Conservation (phyloP, 2,329 filamentous ascomycete genomes). For the Myotisia sp. region DNA sequence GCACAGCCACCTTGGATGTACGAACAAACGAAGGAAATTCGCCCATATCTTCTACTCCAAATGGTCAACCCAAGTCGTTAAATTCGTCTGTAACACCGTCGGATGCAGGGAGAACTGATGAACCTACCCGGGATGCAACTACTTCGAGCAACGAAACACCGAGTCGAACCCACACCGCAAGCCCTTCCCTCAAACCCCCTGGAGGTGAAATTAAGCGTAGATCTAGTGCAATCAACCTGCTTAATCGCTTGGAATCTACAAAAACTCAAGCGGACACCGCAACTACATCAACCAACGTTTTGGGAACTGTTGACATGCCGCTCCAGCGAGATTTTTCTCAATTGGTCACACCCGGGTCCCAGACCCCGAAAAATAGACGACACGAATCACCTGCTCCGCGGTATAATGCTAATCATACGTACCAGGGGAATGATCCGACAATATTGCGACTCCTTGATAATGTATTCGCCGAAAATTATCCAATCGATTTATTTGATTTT, state of each 20-base stretch:
- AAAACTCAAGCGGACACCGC: constrained; percentile 53
- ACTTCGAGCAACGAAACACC: constrained; percentile 15
- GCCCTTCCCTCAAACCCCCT: constrained; percentile 13
- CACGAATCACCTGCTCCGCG: constrained; percentile 22
- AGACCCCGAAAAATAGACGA: constrained; percentile 25
- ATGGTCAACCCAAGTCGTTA: constrained; percentile 18
- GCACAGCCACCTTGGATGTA: not conserved
- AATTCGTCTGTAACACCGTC: constrained; percentile 22
- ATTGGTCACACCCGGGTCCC: constrained; percentile 13
- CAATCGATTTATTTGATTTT: constrained; percentile 48
- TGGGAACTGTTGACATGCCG: constrained; percentile 48
- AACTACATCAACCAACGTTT: constrained; percentile 48
- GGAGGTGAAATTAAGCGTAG: constrained; percentile 25
- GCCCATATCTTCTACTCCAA: constrained; percentile 25
- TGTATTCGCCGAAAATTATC: constrained; percentile 59
- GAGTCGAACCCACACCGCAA: constrained; percentile 14
- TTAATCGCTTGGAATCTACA: constrained; percentile 42
- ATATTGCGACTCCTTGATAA: constrained; percentile 57
- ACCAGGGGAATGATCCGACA: constrained; percentile 59
- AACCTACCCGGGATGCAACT: constrained; percentile 17
- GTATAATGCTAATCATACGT: constrained; percentile 60
- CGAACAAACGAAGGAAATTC: constrained; percentile 12
- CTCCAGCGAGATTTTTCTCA: constrained; percentile 26
- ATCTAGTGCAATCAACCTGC: constrained; percentile 45
- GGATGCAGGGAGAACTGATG: constrained; percentile 11